Conservation (phyloP, 1,284 basidiomycete species). For the Cryptococcus sp. region DNA sequence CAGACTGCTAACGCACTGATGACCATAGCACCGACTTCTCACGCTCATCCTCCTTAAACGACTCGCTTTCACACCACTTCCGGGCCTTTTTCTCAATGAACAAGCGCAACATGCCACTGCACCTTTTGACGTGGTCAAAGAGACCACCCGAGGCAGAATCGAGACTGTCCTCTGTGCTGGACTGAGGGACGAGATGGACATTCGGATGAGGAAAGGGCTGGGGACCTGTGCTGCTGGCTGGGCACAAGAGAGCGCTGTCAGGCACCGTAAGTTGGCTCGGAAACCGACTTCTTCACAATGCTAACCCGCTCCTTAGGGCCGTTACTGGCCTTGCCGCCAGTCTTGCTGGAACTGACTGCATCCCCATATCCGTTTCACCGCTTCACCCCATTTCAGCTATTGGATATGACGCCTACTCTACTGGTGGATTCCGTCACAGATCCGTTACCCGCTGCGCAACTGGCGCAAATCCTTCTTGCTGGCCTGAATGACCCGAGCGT, state of each 20-base stretch:
- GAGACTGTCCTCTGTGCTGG: constrained; percentile 46
- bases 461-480: constrained; percentile 38
- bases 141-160: constrained; percentile 35
- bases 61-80: constrained; percentile 36
- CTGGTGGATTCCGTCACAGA: constrained; percentile 34
- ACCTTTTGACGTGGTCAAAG: constrained; percentile 44
- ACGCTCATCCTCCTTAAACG: constrained; percentile 40
- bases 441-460: constrained; percentile 31
- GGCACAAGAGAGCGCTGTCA: constrained; percentile 36
- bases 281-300: neutral
- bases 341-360: constrained; percentile 38
- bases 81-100: constrained; percentile 37
- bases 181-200: constrained; percentile 47
- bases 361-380: constrained; percentile 43
- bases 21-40: constrained; percentile 39
- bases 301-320: constrained; percentile 31
- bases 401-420: constrained; percentile 37
- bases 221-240: constrained; percentile 42
- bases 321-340: constrained; percentile 29
- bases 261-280: constrained; percentile 36
- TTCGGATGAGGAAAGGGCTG: constrained; percentile 42
- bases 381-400: constrained; percentile 45
- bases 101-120: constrained; percentile 26
- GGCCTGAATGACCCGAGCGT: constrained; percentile 44
- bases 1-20: no score